A percentile compares a stretch with the other conserved stretches of the same genome.
Evolutionary conservation across 768 basidiomycete genomes (phyloP).

Genomic region (Mycena sanguinolenta): DNA sequence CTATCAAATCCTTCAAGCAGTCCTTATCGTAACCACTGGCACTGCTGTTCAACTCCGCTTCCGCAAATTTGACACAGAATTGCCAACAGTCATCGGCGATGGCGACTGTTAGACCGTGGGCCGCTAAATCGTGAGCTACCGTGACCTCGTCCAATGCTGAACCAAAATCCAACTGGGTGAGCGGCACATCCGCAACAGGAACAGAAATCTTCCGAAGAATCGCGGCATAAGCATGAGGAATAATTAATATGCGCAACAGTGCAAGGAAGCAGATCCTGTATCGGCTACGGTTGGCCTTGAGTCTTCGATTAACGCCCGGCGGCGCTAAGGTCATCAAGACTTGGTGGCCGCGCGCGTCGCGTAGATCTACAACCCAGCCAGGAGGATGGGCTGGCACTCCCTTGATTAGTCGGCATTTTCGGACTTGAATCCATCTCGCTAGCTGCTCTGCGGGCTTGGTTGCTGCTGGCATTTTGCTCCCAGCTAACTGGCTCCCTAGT

Average conservation of each 20-base stretch:
- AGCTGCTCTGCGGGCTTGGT: background rate
- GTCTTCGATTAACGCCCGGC: background rate
- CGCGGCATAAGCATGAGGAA: background rate
- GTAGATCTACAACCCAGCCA: background rate
- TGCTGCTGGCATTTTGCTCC: background rate
- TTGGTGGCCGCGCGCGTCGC: background rate
- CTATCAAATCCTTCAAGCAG: background rate
- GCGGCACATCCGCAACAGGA: background rate
- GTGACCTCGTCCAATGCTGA: background rate
- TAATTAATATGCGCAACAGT: background rate
- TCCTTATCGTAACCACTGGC: background rate
- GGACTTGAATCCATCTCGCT: background rate
- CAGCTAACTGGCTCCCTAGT: background rate
- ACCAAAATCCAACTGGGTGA: background rate
- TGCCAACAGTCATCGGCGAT: slow-evolving; percentile 1
- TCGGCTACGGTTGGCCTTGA: background rate
- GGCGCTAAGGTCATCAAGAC: background rate
- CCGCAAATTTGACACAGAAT: background rate
- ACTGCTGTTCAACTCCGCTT: background rate
- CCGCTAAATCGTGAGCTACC: background rate
- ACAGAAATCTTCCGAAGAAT: background rate
- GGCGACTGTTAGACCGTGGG: background rate
- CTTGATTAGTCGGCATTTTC: background rate
- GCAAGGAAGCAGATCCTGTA: background rate
- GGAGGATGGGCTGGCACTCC: background rate